Evolutionary conservation across 2,329 filamentous ascomycete species (phyloP).

Genomic region (Aspergillus sp.): DNA sequence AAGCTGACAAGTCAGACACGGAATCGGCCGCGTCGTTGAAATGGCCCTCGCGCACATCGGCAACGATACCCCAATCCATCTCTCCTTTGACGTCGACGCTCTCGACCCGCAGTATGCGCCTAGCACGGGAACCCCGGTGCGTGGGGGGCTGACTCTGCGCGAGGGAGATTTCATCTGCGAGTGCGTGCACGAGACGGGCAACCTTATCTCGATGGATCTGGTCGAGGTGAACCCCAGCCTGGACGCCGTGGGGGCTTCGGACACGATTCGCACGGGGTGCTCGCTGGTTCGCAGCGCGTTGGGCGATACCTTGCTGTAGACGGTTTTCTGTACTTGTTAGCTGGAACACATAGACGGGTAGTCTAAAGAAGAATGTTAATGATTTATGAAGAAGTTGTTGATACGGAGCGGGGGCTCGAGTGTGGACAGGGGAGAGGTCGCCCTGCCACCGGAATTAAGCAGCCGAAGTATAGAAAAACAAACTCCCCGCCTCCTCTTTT

Average conservation of each 20-base stretch:
- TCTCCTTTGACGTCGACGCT: constrained; percentile 96
- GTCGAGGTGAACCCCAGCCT: constrained; percentile 81
- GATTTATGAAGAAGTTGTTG: constrained; percentile 7
- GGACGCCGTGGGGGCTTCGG: constrained; percentile 71
- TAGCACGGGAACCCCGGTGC: constrained; percentile 91
- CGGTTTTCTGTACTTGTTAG: constrained; percentile 4
- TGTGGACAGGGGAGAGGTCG: background rate
- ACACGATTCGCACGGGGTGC: constrained; percentile 89
- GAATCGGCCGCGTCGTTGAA: constrained; percentile 94
- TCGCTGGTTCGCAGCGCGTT: constrained; percentile 89
- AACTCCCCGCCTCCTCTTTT: constrained; percentile 14
- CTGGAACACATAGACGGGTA: background rate
- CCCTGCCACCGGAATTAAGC: constrained; percentile 15
- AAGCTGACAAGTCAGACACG: constrained; percentile 62
- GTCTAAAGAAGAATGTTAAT: constrained; percentile 12
- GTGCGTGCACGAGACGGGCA: constrained; percentile 78
- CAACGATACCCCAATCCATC: constrained; percentile 90
- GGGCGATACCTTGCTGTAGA: constrained; percentile 82
- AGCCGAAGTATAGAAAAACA: constrained; percentile 8
- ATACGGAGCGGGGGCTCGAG: background rate
- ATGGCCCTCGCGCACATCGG: constrained; percentile 98
- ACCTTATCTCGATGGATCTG: constrained; percentile 77
- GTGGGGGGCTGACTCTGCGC: constrained; percentile 87
- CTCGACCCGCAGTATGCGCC: constrained; percentile 96
- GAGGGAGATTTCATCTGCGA: constrained; percentile 98